Evolutionary conservation across 225 moss, liverwort and hornwort species (phyloP), one percentile per base, ranked within the genome.

Genomic region (Pseudoscleropodium purum): DNA sequence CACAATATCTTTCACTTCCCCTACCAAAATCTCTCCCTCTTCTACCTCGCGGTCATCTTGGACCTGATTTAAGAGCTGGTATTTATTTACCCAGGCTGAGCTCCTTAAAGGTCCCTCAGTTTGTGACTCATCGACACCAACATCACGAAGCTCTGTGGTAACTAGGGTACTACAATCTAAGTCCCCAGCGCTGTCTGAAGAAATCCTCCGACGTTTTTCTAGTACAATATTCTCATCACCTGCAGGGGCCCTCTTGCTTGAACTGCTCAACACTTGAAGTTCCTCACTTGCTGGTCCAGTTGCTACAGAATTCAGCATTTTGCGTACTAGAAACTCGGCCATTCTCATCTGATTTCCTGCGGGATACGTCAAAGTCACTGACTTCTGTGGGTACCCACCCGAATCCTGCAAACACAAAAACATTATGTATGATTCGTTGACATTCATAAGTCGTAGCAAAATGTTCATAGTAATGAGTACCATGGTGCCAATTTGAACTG

Each of bases 291-390:
- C 91, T 64, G 66, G 84, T 90, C 83, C 88, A 79, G 66, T 83
- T 83, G 67, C 72, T 34, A 86, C 68, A 61, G 79, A 86, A 67
- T 88, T 89, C 60, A 82, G 54, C 91, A 93, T 92, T 91, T 94
- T 94, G 87, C 93, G 93, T 45, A 94, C 91, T 90, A 89, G 87
- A 85, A 93, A 74, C 86, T 94, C 90, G 69, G 85, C 89, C 84
- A 13, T 87, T 61, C 77, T 89, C 84, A 74, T 90, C 25, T 79
- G 84, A 47, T 91, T 92, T 56, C 93, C 65, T 51, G 87, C 57
- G 37, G 84, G 90, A 70, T 75, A 89, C 74, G 75, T 84, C 85
- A 92, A 87, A 64, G 75, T 81, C 82, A 94, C 89, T 10, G 86
- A 79, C 88, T 95, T 95, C 89, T 89, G 91, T 62, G 90, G 92